phyloP scores from a whole-genome alignment of 257 asterid species.

The Solanum peruvianum region DNA sequence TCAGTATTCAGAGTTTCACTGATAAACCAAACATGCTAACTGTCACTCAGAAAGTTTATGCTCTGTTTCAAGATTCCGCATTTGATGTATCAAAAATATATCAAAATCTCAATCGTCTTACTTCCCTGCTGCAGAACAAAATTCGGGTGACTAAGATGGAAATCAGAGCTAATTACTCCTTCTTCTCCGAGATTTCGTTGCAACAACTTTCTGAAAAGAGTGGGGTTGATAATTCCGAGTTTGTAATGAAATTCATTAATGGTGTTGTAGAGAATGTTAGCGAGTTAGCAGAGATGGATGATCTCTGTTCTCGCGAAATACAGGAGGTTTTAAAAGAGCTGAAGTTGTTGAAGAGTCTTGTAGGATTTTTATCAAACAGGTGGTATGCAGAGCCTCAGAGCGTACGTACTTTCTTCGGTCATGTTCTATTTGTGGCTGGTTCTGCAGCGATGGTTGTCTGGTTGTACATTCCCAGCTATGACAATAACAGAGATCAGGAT shows the following conservation, averaged over 20 bases:
- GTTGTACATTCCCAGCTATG: background rate
- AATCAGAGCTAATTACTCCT: background rate
- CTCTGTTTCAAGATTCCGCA: background rate
- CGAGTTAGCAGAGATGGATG: background rate
- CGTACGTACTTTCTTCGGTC: background rate
- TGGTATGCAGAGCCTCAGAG: background rate
- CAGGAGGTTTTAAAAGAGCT: background rate
- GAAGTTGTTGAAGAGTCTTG: background rate
- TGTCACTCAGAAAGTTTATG: background rate
- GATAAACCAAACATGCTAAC: background rate
- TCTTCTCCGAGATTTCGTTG: background rate
- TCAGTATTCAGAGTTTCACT: background rate
- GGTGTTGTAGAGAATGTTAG: background rate
- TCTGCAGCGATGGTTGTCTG: background rate
- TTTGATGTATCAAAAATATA: background rate
- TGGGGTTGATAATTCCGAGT: background rate
- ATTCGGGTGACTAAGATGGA: background rate
- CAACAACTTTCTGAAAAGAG: background rate
- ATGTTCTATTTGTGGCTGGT: background rate
- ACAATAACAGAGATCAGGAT: background rate
- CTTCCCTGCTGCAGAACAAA: background rate
- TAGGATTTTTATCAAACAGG: background rate
- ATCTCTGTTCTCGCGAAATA: background rate
- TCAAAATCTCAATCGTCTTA: background rate
- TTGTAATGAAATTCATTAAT: background rate